Evolutionary conservation across 306 rosid genomes (phyloP).

Genomic region (Corylus avellana): DNA sequence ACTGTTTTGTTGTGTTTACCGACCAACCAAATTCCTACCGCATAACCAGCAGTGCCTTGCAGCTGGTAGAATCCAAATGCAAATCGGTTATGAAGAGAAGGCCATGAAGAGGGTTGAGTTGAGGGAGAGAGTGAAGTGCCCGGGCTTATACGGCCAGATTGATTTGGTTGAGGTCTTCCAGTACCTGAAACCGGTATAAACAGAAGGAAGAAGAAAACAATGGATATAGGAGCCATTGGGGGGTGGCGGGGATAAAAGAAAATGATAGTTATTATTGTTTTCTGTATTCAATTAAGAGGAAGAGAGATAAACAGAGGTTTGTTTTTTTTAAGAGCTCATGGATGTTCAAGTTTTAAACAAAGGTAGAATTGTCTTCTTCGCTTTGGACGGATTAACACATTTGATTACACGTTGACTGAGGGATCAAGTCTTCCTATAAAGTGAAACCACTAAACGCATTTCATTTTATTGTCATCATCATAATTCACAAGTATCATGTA

Average conservation of each 20-base stretch:
- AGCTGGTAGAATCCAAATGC: background rate
- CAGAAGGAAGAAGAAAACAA: background rate
- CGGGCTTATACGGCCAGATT: background rate
- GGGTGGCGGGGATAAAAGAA: background rate
- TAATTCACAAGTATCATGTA: too few relatives aligned
- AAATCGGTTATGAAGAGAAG: background rate
- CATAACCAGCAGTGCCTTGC: background rate
- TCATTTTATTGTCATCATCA: too few relatives aligned
- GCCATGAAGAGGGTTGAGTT: background rate
- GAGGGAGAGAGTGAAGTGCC: background rate
- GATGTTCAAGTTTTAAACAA: too few relatives aligned
- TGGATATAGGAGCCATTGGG: background rate
- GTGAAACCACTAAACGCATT: too few relatives aligned
- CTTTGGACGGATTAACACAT: too few relatives aligned
- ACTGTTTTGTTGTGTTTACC: too few relatives aligned
- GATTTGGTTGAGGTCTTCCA: background rate
- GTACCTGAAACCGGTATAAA: background rate
- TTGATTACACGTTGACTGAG: too few relatives aligned
- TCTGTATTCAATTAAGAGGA: too few relatives aligned
- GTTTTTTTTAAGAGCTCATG: too few relatives aligned
- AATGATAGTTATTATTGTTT: background rate
- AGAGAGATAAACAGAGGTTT: too few relatives aligned
- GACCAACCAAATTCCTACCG: background rate
- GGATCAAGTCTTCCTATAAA: too few relatives aligned
- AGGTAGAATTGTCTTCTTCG: too few relatives aligned